Base-by-base conservation (phyloP, 441 rosid genomes). In the Eruca vesicaria region DNA sequence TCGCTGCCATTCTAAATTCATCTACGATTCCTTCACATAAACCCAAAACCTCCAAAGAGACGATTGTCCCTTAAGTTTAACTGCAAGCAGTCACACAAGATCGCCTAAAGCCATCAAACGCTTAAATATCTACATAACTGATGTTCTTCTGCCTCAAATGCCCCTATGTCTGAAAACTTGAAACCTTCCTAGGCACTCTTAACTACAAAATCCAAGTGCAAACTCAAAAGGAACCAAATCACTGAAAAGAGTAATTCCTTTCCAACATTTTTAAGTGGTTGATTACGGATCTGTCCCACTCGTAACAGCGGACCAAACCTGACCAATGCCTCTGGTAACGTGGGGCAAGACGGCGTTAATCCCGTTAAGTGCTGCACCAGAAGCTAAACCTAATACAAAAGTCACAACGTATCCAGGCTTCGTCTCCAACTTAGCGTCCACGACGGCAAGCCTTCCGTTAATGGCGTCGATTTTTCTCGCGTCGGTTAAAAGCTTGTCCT, bases 391-490 rank as follows among this genome's bases (percentile, higher is more conserved):
- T 53, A 92, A 56, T 1, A 75, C 90, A 28, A 92, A 86, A 23
- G 92, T 87, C 79, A 85, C 85, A 2, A 69, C 69, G 56, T 81
- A 88, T 0, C 98, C 93, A 63, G 99, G 99, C 83, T 94, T 94
- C 10, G 91, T 80, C 63, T 92, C 99, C 19, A 94, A 9, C 85
- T 94, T 94, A 79, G 89, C 88, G 78, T 94, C 98, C 28, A 89
- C 82, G 56, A 94, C 83, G 0, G 90, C 89, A 19, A 94, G 78
- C 66, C 98, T 86, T 68, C 45, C 84, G 55, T 76, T 80, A 21
- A 86, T 53, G 52, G 82, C 78, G 68, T 94, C 98, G 7, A 94
- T 71, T 82, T 86, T 94, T 58, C 90, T 88, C 0, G 86, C 65
- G 63, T 90, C 93, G 2, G 81, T 71, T 4, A 76, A 12, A 61